phyloP scores from a whole-genome alignment of 2,329 filamentous ascomycete species.

The Phialophora verrucosa region DNA sequence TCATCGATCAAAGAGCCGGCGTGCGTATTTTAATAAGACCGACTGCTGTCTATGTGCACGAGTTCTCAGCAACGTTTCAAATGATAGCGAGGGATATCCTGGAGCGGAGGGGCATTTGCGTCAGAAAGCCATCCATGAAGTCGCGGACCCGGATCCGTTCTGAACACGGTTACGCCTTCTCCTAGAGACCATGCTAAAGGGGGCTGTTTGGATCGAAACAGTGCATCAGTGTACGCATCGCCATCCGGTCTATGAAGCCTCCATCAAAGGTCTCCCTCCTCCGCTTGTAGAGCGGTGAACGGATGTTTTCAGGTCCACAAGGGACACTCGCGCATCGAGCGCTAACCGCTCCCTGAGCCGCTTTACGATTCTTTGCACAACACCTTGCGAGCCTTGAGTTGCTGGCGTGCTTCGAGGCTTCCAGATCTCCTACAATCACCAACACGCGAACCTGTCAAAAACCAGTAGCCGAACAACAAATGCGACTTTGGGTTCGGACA shows the following conservation, averaged over 20 bases:
- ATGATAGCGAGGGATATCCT: neutral
- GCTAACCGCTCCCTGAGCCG: neutral
- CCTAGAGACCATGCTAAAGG: neutral
- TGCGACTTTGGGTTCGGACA: too few relatives aligned
- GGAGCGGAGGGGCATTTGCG: neutral
- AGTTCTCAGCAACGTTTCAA: neutral
- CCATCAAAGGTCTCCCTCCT: neutral
- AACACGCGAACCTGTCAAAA: too few relatives aligned
- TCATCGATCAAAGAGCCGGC: neutral
- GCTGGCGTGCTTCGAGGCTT: too few relatives aligned
- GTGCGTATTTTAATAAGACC: neutral
- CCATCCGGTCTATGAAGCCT: neutral
- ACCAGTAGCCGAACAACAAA: too few relatives aligned
- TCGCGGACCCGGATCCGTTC: neutral
- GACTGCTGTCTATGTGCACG: neutral
- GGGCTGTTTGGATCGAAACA: neutral
- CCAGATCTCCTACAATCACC: too few relatives aligned
- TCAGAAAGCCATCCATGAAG: neutral
- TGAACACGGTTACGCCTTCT: neutral
- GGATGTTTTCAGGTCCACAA: neutral
- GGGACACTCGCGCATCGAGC: neutral
- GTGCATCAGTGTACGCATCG: neutral
- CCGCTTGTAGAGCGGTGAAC: neutral
- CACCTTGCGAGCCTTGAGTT: neutral
- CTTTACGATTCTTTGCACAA: neutral